phyloP scores from a whole-genome alignment of 2,329 filamentous ascomycete genomes.

The Cordyceps javanica region DNA sequence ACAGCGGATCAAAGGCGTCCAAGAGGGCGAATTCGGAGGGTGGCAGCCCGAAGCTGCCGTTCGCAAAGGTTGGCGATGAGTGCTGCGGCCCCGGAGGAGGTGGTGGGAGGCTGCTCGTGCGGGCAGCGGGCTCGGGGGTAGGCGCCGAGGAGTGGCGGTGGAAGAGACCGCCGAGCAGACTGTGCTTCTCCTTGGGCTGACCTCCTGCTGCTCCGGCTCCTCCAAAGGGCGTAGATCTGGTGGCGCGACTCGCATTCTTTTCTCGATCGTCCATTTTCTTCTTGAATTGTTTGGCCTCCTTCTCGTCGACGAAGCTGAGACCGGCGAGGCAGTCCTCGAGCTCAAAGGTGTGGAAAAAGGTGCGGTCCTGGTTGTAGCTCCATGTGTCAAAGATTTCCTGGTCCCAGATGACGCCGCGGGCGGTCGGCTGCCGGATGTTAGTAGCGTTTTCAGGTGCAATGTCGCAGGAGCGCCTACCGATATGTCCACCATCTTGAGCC shows the following conservation, averaged over 20 bases:
- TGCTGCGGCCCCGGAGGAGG: slow-evolving; percentile 30
- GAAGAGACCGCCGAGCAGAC: slow-evolving; percentile 56
- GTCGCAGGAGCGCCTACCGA: slow-evolving; percentile 52
- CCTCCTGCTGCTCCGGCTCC: slow-evolving; percentile 42
- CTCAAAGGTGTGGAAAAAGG: slow-evolving; percentile 97
- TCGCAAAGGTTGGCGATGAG: slow-evolving; percentile 41
- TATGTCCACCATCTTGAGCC: slow-evolving; percentile 95
- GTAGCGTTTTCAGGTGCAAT: not conserved
- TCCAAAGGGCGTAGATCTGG: slow-evolving; percentile 70
- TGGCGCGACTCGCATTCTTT: slow-evolving; percentile 90
- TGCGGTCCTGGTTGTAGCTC: slow-evolving; percentile 91
- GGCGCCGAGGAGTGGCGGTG: slow-evolving; percentile 54
- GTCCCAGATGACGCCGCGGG: slow-evolving; percentile 87
- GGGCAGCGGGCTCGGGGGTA: slow-evolving; percentile 49
- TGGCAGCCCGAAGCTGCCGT: slow-evolving; percentile 27
- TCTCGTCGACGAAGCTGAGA: slow-evolving; percentile 91
- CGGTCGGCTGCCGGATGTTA: slow-evolving; percentile 53
- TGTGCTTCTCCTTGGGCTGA: slow-evolving; percentile 31
- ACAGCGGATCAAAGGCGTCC: slow-evolving; percentile 58
- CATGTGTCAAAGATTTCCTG: slow-evolving; percentile 97
- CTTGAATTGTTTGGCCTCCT: slow-evolving; percentile 92
- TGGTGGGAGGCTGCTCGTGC: slow-evolving; percentile 32
- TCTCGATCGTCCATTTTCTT: slow-evolving; percentile 97
- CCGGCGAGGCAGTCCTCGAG: slow-evolving; percentile 86
- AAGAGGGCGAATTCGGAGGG: slow-evolving; percentile 54